Evolutionary conservation across 2,329 filamentous ascomycete genomes (phyloP).

Genomic region (Polytolypa hystricis): DNA sequence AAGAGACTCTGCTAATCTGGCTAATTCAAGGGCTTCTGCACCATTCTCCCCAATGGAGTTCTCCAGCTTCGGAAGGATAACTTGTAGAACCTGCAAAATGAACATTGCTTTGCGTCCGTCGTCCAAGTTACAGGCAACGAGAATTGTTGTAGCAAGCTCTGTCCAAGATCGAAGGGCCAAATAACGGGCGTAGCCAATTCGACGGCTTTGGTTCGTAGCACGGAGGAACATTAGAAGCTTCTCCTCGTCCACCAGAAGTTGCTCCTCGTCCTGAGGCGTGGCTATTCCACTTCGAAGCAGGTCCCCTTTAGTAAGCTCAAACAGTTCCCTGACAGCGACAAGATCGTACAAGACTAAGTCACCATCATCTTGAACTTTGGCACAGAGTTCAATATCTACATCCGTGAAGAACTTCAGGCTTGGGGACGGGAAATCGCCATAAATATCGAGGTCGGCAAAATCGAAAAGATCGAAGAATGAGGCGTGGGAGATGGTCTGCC

Average conservation of each 20-base stretch:
- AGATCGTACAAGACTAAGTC: conserved; percentile 51
- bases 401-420: conserved; percentile 51
- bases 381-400: conserved; percentile 56
- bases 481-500: conserved; percentile 54
- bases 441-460: conserved; percentile 60
- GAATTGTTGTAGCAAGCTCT: conserved; percentile 70
- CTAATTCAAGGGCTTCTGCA: conserved; percentile 62
- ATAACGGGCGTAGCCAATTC: conserved; percentile 40
- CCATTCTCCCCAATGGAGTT: conserved; percentile 58
- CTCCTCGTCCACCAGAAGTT: conserved; percentile 29
- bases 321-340: conserved; percentile 59
- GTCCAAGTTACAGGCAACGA: conserved; percentile 72
- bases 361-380: conserved; percentile 47
- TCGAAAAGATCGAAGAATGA: conserved; percentile 90
- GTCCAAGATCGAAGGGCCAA: conserved; percentile 72
- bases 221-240: conserved; percentile 27
- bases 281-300: conserved; percentile 34
- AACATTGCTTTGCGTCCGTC: conserved; percentile 61
- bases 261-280: conserved; percentile 31
- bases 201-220: conserved; percentile 29
- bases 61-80: conserved; percentile 80
- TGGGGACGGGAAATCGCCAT: conserved; percentile 37
- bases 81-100: conserved; percentile 74
- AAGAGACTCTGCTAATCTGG: conserved; percentile 61
- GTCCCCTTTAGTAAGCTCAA: conserved; percentile 43